Conservation (phyloP, 2,329 filamentous ascomycete genomes). For the Alternaria tenuissima region DNA sequence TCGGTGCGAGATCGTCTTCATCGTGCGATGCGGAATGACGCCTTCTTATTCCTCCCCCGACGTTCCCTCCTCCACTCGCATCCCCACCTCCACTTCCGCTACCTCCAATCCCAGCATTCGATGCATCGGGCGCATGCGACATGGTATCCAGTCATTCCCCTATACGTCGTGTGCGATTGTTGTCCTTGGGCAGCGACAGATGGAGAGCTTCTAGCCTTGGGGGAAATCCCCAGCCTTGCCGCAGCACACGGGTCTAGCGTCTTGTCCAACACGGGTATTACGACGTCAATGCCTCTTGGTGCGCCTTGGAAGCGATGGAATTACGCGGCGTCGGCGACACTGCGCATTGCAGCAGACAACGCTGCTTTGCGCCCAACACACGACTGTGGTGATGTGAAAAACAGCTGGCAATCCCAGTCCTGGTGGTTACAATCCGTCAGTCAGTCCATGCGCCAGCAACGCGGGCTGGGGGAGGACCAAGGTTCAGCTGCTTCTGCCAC, state of each 20-base stretch:
- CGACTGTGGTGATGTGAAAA: not conserved
- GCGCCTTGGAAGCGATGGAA: constrained; percentile 9
- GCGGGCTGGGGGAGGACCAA: too few relatives aligned
- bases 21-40: constrained; percentile 40
- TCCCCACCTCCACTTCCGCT: not conserved
- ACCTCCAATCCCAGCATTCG: constrained; percentile 8
- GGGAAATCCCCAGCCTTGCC: not conserved
- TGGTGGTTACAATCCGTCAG: too few relatives aligned
- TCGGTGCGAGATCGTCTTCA: constrained; percentile 28
- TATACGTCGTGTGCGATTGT: constrained; percentile 5
- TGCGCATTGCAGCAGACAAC: not conserved
- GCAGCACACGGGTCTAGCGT: constrained; percentile 22
- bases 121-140: constrained; percentile 29
- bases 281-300: constrained; percentile 4
- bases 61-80: not conserved
- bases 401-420: not conserved
- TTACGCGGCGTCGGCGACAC: constrained; percentile 25
- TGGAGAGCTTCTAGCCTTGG: not conserved
- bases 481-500: too few relatives aligned
- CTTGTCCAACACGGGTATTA: constrained; percentile 18
- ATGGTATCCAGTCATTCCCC: constrained; percentile 38
- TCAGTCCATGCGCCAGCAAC: too few relatives aligned
- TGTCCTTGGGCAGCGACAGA: not conserved
- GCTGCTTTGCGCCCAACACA: not conserved
- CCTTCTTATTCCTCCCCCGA: constrained; percentile 37